A percentile compares a stretch with the other conserved stretches of the same genome.
phyloP scores from a whole-genome alignment of 805 yeast genomes.

The Candida incommunis region DNA sequence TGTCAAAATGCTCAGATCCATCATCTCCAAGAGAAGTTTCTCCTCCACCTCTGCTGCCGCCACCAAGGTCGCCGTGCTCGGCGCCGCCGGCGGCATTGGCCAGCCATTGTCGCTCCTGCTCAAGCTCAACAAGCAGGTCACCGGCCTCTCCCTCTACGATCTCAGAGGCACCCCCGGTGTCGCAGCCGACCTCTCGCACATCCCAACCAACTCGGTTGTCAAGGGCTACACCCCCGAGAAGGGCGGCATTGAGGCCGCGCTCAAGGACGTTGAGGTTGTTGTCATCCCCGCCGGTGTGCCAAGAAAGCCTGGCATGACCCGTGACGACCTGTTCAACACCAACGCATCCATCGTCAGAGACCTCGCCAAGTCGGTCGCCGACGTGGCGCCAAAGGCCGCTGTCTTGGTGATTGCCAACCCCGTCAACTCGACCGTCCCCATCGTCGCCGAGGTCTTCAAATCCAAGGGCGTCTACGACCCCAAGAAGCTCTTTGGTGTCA shows the following conservation, averaged over 20 bases:
- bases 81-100: constrained; percentile 98
- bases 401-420: constrained; percentile 83
- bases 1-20: constrained; percentile 1
- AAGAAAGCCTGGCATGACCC: constrained; percentile 98
- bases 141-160: constrained; percentile 77
- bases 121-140: constrained; percentile 79
- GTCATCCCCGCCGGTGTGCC: constrained; percentile 97
- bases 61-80: constrained; percentile 67
- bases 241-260: constrained; percentile 54
- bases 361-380: constrained; percentile 76
- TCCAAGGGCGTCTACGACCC: constrained; percentile 80
- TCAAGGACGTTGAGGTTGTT: constrained; percentile 59
- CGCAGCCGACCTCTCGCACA: constrained; percentile 89
- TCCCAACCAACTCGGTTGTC: constrained; percentile 84
- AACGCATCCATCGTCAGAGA: constrained; percentile 92
- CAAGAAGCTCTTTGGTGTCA: constrained; percentile 86
- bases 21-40: constrained; percentile 12
- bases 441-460: constrained; percentile 85
- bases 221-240: constrained; percentile 76
- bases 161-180: constrained; percentile 91
- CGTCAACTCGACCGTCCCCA: constrained; percentile 94
- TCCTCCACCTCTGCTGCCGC: constrained; percentile 17
- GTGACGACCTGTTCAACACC: constrained; percentile 93
- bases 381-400: constrained; percentile 71
- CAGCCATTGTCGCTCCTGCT: constrained; percentile 72